A percentile compares a stretch with the other conserved stretches of the same genome.
phyloP scores from a whole-genome alignment of 2,329 filamentous ascomycete genomes.

The Fusarium tjaetaba region DNA sequence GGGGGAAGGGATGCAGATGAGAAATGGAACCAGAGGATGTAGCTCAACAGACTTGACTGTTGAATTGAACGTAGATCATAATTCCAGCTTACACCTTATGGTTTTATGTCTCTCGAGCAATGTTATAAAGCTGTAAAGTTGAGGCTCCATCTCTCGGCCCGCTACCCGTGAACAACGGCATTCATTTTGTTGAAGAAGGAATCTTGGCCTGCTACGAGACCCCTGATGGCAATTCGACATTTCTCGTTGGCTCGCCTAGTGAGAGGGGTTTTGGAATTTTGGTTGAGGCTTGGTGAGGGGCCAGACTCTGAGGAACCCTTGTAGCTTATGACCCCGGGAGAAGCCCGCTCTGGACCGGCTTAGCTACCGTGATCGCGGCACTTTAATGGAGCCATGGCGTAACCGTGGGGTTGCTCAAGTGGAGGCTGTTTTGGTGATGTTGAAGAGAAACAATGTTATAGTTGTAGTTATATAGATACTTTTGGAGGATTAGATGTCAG shows the following conservation, averaged over 20 bases:
- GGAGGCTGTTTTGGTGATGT: neutral
- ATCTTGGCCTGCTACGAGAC: slow-evolving; percentile 13
- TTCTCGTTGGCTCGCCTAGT: slow-evolving; percentile 38
- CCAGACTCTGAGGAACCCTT: neutral
- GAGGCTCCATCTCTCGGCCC: slow-evolving; percentile 16
- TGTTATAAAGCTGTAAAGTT: neutral
- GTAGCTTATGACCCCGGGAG: slow-evolving; percentile 22
- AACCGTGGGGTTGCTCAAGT: slow-evolving; percentile 29
- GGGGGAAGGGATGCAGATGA: neutral
- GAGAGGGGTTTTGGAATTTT: slow-evolving; percentile 15
- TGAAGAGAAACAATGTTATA: neutral
- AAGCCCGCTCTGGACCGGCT: slow-evolving; percentile 21
- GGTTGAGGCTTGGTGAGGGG: slow-evolving; percentile 27
- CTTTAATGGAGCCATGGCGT: slow-evolving; percentile 17
- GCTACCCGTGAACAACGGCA: neutral
- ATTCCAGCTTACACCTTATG: neutral
- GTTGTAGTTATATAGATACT: neutral
- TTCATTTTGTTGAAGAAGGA: slow-evolving; percentile 28
- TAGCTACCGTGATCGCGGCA: slow-evolving; percentile 22
- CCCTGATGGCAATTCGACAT: slow-evolving; percentile 37
- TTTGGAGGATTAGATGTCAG: too few relatives aligned
- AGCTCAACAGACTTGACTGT: slow-evolving; percentile 11
- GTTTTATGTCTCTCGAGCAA: neutral
- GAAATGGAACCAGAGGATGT: neutral
- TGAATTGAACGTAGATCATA: neutral